These are phyloP conservation scores for Citrus hindsii DNA, from an alignment of 345 rosid genomes.

Conservation along the genomic window DNA sequence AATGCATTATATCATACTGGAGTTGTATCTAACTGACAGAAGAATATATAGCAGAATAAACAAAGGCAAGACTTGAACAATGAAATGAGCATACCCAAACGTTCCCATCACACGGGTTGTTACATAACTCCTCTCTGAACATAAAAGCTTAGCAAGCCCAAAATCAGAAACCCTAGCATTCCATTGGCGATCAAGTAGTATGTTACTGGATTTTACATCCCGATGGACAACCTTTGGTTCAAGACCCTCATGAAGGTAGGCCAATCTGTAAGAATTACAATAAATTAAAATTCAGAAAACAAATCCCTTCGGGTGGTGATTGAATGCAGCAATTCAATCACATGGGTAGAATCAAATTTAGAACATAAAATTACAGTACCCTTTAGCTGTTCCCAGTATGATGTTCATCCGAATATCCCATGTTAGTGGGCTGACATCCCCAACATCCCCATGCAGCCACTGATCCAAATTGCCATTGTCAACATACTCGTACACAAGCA, in stretches of 20 bases:
- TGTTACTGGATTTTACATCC: constrained; percentile 89
- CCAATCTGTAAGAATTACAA: constrained; percentile 49
- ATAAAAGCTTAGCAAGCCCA: constrained; percentile 90
- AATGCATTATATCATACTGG: neutral
- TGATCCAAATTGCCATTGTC: constrained; percentile 95
- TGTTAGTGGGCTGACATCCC: constrained; percentile 74
- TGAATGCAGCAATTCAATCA: neutral
- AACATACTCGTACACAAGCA: constrained; percentile 92
- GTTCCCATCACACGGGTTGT: constrained; percentile 99
- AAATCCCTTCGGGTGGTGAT: neutral
- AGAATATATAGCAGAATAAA: neutral
- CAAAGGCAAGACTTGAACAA: neutral
- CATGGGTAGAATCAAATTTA: neutral
- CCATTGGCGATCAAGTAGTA: constrained; percentile 89
- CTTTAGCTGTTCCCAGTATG: constrained; percentile 89
- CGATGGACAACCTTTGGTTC: constrained; percentile 98
- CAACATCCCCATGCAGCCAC: constrained; percentile 96
- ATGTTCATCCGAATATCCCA: constrained; percentile 93
- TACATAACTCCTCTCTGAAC: constrained; percentile 78
- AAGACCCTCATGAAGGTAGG: constrained; percentile 97
- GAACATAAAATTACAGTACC: constrained; percentile 34
- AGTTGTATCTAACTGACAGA: neutral
- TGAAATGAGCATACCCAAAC: constrained; percentile 61
- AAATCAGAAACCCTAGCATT: constrained; percentile 91
- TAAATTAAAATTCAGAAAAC: neutral